Evolutionary conservation across 2,329 filamentous ascomycete genomes (phyloP).

Genomic region (Hirsutella rhossiliensis): DNA sequence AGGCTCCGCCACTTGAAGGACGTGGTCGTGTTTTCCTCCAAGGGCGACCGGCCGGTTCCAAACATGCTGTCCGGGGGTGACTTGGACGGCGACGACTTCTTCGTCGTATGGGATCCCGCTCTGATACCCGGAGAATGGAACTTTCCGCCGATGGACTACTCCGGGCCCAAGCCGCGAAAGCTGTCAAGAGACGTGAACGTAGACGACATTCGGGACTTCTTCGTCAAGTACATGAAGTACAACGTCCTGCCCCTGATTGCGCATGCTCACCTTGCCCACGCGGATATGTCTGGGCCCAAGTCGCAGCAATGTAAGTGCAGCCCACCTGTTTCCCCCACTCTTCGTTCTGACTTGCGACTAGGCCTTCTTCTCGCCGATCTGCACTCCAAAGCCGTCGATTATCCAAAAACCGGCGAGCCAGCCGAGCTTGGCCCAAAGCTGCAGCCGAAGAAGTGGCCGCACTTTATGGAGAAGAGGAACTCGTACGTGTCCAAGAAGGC

Average conservation of each 20-base stretch:
- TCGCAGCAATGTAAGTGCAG: constrained; percentile 48
- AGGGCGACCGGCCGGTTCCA: constrained; percentile 71
- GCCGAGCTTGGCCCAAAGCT: constrained; percentile 54
- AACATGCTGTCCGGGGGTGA: constrained; percentile 96
- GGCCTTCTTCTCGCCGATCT: constrained; percentile 60
- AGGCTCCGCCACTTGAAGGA: constrained; percentile 67
- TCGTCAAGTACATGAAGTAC: constrained; percentile 87
- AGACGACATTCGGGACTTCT: constrained; percentile 70
- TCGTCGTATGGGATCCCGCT: constrained; percentile 78
- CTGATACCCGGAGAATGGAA: constrained; percentile 64
- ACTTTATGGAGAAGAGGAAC: constrained; percentile 69
- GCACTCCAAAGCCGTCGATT: constrained; percentile 90
- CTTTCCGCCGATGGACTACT: constrained; percentile 65
- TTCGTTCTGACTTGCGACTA: constrained; percentile 12
- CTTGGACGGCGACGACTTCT: constrained; percentile 89
- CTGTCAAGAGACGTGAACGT: constrained; percentile 53
- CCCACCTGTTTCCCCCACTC: neutral
- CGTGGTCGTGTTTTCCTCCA: constrained; percentile 77
- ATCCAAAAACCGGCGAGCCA: constrained; percentile 75
- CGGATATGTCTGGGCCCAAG: constrained; percentile 59
- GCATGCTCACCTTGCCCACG: constrained; percentile 64
- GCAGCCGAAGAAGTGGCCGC: constrained; percentile 57
- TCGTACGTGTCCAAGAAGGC: constrained; percentile 59
- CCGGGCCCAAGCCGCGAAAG: constrained; percentile 40
- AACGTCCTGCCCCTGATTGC: constrained; percentile 74